Conservation (phyloP, 495 filamentous ascomycete species). For the Penicillium pulvis region DNA sequence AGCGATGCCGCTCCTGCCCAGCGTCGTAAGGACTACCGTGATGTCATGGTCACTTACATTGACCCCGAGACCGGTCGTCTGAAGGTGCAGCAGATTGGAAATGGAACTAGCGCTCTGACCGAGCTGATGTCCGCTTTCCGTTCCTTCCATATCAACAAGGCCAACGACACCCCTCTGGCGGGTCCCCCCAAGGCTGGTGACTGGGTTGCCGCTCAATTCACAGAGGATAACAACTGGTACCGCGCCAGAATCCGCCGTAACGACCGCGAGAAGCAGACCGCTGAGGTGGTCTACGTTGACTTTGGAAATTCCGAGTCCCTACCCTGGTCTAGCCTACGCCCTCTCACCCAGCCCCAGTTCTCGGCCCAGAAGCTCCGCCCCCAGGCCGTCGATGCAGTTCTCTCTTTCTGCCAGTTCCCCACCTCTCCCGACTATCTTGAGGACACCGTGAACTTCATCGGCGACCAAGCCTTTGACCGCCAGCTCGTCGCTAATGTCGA, state of each 20-base stretch:
- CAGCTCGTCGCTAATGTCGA: slow-evolving; percentile 91
- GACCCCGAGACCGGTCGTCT: slow-evolving; percentile 70
- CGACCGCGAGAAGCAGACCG: slow-evolving; percentile 83
- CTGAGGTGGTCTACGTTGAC: slow-evolving; percentile 92
- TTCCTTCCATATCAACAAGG: slow-evolving; percentile 74
- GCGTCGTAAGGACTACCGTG: slow-evolving; percentile 82
- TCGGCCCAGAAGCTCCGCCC: slow-evolving; percentile 73
- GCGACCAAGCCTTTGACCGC: slow-evolving; percentile 63
- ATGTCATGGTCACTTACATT: slow-evolving; percentile 87
- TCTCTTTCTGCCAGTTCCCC: slow-evolving; percentile 90
- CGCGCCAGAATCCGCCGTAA: slow-evolving; percentile 87
- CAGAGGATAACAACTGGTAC: slow-evolving; percentile 89
- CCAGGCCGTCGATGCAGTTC: slow-evolving; percentile 83
- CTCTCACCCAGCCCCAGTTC: slow-evolving; percentile 78
- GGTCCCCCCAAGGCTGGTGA: slow-evolving; percentile 88
- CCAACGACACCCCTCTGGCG: slow-evolving; percentile 70
- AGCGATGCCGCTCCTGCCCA: slow-evolving; percentile 43
- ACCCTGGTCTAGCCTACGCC: slow-evolving; percentile 78
- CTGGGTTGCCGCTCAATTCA: slow-evolving; percentile 85
- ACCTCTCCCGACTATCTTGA: slow-evolving; percentile 71
- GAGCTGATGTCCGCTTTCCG: slow-evolving; percentile 87
- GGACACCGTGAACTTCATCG: slow-evolving; percentile 74
- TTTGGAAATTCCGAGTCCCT: slow-evolving; percentile 92
- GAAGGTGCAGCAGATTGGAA: slow-evolving; percentile 86
- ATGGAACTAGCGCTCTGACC: slow-evolving; percentile 78